Evolutionary conservation across 768 basidiomycete species (phyloP).

Genomic region (Lepiota venenata): DNA sequence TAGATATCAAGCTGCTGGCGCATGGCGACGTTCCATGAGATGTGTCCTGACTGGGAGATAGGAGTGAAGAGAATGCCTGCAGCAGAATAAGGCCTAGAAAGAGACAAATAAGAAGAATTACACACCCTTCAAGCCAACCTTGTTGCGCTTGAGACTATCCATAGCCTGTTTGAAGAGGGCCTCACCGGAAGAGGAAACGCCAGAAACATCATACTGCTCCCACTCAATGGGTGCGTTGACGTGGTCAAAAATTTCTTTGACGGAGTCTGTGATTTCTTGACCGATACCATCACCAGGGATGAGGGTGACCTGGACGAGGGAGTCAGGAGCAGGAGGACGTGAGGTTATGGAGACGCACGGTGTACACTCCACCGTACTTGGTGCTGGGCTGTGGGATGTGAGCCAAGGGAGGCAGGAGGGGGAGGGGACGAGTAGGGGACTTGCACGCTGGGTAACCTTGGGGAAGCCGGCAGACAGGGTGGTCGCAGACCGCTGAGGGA

Average conservation of each 20-base stretch:
- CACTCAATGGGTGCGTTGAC: constrained; percentile 98
- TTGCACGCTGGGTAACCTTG: constrained; percentile 66
- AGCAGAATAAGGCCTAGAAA: constrained; percentile 12
- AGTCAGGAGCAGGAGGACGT: constrained; percentile 19
- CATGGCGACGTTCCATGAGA: constrained; percentile 99
- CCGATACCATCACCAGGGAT: constrained; percentile 99
- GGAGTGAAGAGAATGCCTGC: constrained; percentile 98
- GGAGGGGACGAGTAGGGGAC: constrained; percentile 18
- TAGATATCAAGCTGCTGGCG: constrained; percentile 99
- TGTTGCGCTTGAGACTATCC: constrained; percentile 96
- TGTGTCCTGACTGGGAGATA: constrained; percentile 93
- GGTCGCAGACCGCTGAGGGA: constrained; percentile 60
- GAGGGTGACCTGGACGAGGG: constrained; percentile 72
- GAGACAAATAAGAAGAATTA: constrained; percentile 4
- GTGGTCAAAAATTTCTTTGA: constrained; percentile 98
- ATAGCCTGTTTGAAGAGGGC: constrained; percentile 96
- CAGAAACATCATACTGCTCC: constrained; percentile 98
- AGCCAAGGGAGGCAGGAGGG: constrained; percentile 6
- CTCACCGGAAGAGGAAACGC: constrained; percentile 92
- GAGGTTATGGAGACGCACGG: constrained; percentile 44
- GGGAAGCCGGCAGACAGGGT: constrained; percentile 80
- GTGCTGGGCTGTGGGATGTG: constrained; percentile 58
- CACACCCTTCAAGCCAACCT: constrained; percentile 95
- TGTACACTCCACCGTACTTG: constrained; percentile 92
- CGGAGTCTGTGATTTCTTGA: constrained; percentile 94